Evolutionary conservation across 108 stramenopile genomes (phyloP), one percentile per base, ranked within the genome.

Genomic region (Skeletonema marinoi): DNA sequence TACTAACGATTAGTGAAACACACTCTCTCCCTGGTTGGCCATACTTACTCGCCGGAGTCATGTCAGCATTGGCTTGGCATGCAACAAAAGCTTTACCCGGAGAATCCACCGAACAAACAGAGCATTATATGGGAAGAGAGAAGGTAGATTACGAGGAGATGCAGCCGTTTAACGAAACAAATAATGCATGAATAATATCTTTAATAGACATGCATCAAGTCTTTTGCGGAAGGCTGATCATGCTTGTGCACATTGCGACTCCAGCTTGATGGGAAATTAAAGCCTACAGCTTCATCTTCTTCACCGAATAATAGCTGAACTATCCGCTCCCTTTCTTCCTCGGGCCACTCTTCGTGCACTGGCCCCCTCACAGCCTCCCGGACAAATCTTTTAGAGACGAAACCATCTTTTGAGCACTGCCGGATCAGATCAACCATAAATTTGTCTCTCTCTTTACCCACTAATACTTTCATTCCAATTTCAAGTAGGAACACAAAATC

Each of bases 1-100:
- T 93, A 39, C 85, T 95, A 81, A 95, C 94, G 1, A 41, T 92
- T 17, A 87, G 84, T 30, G 94, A 95, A 73, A 70, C 82, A 10
- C 78, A 88, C 21, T 71, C 83, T 5, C 81, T 92, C 19, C 93
- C 93, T 1, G 93, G 93, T 60, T 80, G 79, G 79, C 79, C 79
- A 9, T 80, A 80, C 44, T 80, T 89, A 46, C 31, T 91, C 16
- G 90, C 90, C 0, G 81, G 77, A 11, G 21, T 88, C 12, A 68
- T 94, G 30, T 88, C 87, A 32, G 66, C 75, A 25, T 66, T 77
- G 4, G 89, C 90, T 35, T 90, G 82, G 78, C 77, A 79, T 41
- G 46, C 73, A 10, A 70, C 81, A 14, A 73, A 72, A 46, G 65
- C 68, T 38, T 77, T 94, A 39, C 88, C 93, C 3, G 85, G 80